These are phyloP conservation scores for Psilocybe sp. DNA, from an alignment of 768 basidiomycete species.

Conservation along the genomic window DNA sequence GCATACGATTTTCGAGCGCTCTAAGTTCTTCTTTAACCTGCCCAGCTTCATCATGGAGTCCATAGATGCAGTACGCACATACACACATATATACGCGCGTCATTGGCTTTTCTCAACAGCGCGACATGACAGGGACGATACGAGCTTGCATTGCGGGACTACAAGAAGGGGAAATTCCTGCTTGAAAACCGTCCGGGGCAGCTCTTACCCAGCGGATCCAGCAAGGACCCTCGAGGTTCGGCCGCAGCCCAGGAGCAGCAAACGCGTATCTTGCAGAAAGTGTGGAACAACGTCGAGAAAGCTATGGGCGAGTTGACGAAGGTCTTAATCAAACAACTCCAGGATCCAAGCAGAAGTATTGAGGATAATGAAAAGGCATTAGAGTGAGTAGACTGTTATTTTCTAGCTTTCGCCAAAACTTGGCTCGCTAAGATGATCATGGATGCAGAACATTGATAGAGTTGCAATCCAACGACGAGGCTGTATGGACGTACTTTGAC, in stretches of 20 bases:
- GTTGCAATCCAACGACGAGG: constrained; percentile 79
- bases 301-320: constrained; percentile 89
- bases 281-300: constrained; percentile 92
- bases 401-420: neutral
- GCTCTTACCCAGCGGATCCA: constrained; percentile 52
- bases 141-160: constrained; percentile 89
- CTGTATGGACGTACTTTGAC: constrained; percentile 94
- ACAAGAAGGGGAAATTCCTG: constrained; percentile 95
- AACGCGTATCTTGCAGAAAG: constrained; percentile 91
- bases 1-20: constrained; percentile 92
- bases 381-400: constrained; percentile 52
- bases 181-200: constrained; percentile 86
- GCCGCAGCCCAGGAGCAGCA: constrained; percentile 67
- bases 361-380: constrained; percentile 97
- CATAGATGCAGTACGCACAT: constrained; percentile 71
- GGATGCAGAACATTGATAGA: constrained; percentile 77
- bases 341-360: constrained; percentile 70
- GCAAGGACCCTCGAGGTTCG: neutral
- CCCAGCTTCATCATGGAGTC: constrained; percentile 87
- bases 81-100: neutral
- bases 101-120: neutral
- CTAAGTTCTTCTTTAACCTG: constrained; percentile 97
- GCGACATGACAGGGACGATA: constrained; percentile 69
- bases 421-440: neutral
- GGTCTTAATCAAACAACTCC: constrained; percentile 67